A percentile compares a stretch with the other conserved stretches of the same genome.
Conservation (phyloP, 768 basidiomycete species). For the Coprinopsis strossmayeri region DNA sequence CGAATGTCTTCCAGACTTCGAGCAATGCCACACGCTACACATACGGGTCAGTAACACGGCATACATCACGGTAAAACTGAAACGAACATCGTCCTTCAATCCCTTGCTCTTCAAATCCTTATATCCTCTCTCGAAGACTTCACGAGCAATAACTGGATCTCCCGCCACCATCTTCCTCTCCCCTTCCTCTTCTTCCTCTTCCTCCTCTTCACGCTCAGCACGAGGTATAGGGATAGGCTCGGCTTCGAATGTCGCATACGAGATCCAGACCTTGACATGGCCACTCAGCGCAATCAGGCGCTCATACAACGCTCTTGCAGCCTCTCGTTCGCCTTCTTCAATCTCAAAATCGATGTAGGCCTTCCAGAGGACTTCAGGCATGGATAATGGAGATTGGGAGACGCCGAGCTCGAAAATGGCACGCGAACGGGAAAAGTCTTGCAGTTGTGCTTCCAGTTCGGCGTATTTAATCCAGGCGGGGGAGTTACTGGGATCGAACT, state of each 20-base stretch:
- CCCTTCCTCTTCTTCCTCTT: conserved; percentile 55
- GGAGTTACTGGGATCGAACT: conserved; percentile 88
- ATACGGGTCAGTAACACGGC: background rate
- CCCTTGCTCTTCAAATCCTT: conserved; percentile 75
- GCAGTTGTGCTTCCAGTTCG: conserved; percentile 81
- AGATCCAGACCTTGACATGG: conserved; percentile 96
- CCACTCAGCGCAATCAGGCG: conserved; percentile 79
- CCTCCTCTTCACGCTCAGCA: conserved; percentile 63
- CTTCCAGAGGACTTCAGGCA: conserved; percentile 94
- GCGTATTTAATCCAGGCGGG: conserved; percentile 96
- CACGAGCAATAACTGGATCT: conserved; percentile 60
- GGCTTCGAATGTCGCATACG: conserved; percentile 89
- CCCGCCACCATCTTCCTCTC: conserved; percentile 68
- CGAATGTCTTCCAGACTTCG: conserved; percentile 94
- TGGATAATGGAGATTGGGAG: conserved; percentile 76
- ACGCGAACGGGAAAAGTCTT: conserved; percentile 83
- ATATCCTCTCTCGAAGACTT: conserved; percentile 84
- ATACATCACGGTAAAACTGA: background rate
- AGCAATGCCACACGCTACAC: conserved; percentile 82
- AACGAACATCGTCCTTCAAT: conserved; percentile 81
- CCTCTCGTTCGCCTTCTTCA: conserved; percentile 86
- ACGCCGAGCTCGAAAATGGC: conserved; percentile 93
- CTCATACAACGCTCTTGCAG: conserved; percentile 82
- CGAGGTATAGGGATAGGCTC: conserved; percentile 63
- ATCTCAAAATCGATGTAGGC: conserved; percentile 96